Conservation (phyloP, 75 land plant species). For the Picea sitchensis region DNA sequence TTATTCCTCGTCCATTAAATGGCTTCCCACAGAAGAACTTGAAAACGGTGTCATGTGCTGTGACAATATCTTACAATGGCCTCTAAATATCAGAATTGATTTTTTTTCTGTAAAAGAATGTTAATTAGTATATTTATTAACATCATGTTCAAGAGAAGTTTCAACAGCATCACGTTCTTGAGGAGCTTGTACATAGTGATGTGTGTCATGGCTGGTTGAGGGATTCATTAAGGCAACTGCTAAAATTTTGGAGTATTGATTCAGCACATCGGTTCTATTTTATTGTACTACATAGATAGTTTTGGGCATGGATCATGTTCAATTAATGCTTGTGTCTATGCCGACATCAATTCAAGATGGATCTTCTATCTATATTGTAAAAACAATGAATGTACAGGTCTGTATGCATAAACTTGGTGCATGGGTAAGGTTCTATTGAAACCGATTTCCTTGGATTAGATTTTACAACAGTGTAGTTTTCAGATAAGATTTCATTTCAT, state of each 20-base stretch:
- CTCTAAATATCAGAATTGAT: not conserved
- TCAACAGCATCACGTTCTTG: not conserved
- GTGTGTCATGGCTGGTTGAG: constrained; percentile 3
- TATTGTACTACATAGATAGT: not conserved
- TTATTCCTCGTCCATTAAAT: not conserved
- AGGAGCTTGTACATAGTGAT: not conserved
- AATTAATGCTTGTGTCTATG: not conserved
- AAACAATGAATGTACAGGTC: not conserved
- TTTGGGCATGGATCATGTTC: not conserved
- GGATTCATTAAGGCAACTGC: not conserved
- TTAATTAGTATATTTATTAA: constrained; percentile 1
- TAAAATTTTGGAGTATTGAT: not conserved
- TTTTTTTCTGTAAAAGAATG: constrained; percentile 3
- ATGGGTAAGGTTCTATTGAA: not conserved
- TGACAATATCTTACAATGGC: not conserved
- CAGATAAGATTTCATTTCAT: too few relatives aligned
- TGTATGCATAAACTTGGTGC: not conserved
- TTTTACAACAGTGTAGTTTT: too few relatives aligned
- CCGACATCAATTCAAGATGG: not conserved
- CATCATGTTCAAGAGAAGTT: constrained; percentile 4
- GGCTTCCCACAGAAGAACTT: not conserved
- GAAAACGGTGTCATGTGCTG: not conserved
- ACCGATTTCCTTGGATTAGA: too few relatives aligned
- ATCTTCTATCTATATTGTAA: not conserved
- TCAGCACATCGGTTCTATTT: constrained; percentile 3